Conservation (phyloP, 192 early-diverging fungal species). For the Coemansia sp. region DNA sequence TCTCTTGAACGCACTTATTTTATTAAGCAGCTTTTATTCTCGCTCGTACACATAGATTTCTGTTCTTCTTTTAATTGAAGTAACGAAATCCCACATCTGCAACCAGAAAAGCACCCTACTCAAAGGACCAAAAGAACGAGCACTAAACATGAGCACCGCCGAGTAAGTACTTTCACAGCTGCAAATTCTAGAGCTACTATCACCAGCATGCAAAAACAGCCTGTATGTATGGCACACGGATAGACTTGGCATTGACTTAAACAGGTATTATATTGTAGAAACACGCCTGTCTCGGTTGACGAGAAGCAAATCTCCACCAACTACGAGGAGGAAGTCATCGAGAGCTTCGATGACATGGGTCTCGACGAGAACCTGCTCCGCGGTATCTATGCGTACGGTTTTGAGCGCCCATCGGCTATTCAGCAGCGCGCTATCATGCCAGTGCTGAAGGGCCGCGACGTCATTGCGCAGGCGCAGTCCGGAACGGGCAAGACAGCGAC, state of each 20-base stretch:
- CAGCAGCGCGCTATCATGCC: constrained; percentile 97
- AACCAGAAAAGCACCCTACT: constrained; percentile 5
- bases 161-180: constrained; percentile 43
- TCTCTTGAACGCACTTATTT: constrained; percentile 19
- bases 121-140: constrained; percentile 23
- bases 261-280: constrained; percentile 6
- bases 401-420: constrained; percentile 95
- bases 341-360: constrained; percentile 96
- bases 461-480: constrained; percentile 99
- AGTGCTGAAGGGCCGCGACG: constrained; percentile 92
- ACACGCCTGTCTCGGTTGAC: constrained; percentile 34
- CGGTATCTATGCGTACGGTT: constrained; percentile 98
- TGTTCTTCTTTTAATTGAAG: constrained; percentile 31
- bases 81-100: constrained; percentile 30
- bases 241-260: background rate
- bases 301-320: constrained; percentile 72
- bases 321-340: constrained; percentile 92
- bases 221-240: too few species aligned
- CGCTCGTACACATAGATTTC: constrained; percentile 13
- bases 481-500: constrained; percentile 99
- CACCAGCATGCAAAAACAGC: too few species aligned
- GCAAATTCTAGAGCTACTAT: too few species aligned
- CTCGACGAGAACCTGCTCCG: constrained; percentile 87
- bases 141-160: constrained; percentile 31
- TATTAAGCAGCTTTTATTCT: constrained; percentile 20